phyloP scores from a whole-genome alignment of 2,329 filamentous ascomycete species.

The Phialocephala subalpina region DNA sequence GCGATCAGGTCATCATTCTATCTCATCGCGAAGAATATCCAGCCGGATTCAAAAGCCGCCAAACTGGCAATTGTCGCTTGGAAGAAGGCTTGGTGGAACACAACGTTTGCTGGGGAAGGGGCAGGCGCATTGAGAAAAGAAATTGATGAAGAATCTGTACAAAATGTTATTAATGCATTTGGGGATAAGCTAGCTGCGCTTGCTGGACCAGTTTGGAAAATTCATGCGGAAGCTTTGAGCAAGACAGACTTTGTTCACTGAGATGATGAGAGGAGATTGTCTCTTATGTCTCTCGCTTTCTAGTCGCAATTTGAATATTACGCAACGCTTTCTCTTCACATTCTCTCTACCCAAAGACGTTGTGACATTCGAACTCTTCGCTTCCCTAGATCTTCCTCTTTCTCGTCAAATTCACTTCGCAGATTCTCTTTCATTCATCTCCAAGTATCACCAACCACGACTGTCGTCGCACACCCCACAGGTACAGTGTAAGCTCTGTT shows the following conservation, averaged over 20 bases:
- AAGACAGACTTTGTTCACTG: slow-evolving; percentile 9
- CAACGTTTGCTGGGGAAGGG: slow-evolving; percentile 29
- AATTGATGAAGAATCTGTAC: slow-evolving; percentile 17
- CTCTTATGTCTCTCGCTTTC: no score
- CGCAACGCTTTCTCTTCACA: no score
- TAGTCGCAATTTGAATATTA: no score
- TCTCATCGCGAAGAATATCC: slow-evolving; percentile 33
- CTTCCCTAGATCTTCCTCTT: no score
- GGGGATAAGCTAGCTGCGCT: slow-evolving; percentile 21
- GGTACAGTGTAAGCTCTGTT: no score
- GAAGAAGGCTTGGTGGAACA: slow-evolving; percentile 26
- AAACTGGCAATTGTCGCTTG: slow-evolving; percentile 15
- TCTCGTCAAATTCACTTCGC: no score
- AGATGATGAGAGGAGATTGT: no score
- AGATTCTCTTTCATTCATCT: no score
- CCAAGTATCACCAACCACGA: no score
- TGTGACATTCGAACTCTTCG: no score
- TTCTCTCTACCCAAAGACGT: no score
- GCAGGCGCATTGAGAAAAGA: slow-evolving; percentile 13
- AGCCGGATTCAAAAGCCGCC: slow-evolving; percentile 20
- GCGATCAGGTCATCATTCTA: slow-evolving; percentile 30
- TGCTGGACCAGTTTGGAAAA: slow-evolving; percentile 25
- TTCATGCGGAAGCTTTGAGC: slow-evolving; percentile 25
- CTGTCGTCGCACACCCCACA: no score
- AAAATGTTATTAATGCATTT: slow-evolving; percentile 24